phyloP scores from a whole-genome alignment of 2,329 filamentous ascomycete genomes.

The Pseudogymnoascus sp. region DNA sequence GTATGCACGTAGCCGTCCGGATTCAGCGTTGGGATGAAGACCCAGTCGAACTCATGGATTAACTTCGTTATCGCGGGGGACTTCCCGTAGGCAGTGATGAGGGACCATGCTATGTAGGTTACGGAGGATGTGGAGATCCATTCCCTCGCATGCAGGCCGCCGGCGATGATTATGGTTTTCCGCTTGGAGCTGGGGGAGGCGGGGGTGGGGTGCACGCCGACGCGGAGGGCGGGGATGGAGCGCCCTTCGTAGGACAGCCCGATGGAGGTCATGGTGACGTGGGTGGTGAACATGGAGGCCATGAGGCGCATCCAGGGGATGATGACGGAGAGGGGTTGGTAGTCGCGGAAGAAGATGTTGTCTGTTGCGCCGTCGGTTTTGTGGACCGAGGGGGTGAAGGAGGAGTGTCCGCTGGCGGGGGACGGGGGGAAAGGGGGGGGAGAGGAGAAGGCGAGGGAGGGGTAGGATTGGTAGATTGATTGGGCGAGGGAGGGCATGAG shows the following conservation, averaged over 20 bases:
- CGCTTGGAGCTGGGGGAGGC: constrained; percentile 40
- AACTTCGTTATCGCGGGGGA: constrained; percentile 63
- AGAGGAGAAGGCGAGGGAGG: constrained; percentile 21
- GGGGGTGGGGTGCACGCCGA: constrained; percentile 52
- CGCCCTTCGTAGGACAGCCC: constrained; percentile 85
- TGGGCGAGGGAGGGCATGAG: constrained; percentile 74
- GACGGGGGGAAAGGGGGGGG: constrained; percentile 16
- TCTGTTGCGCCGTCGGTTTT: constrained; percentile 55
- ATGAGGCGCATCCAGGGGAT: constrained; percentile 87
- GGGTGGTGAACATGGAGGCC: constrained; percentile 78
- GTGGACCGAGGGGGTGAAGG: constrained; percentile 37
- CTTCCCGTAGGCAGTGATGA: constrained; percentile 77
- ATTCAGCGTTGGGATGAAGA: constrained; percentile 83
- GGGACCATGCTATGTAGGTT: constrained; percentile 79
- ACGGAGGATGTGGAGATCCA: constrained; percentile 94
- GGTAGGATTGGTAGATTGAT: constrained; percentile 69
- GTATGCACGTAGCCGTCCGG: constrained; percentile 92
- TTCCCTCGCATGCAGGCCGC: constrained; percentile 86
- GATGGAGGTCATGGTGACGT: constrained; percentile 64
- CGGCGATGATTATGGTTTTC: constrained; percentile 73
- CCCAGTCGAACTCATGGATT: constrained; percentile 74
- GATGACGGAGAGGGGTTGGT: constrained; percentile 71
- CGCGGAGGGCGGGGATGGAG: constrained; percentile 71
- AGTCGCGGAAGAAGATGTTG: constrained; percentile 85
- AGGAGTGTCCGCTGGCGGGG: not conserved